Evolutionary conservation across 805 yeast genomes (phyloP), one percentile per base, ranked within the genome.

Genomic region (Yarrowia sp.): DNA sequence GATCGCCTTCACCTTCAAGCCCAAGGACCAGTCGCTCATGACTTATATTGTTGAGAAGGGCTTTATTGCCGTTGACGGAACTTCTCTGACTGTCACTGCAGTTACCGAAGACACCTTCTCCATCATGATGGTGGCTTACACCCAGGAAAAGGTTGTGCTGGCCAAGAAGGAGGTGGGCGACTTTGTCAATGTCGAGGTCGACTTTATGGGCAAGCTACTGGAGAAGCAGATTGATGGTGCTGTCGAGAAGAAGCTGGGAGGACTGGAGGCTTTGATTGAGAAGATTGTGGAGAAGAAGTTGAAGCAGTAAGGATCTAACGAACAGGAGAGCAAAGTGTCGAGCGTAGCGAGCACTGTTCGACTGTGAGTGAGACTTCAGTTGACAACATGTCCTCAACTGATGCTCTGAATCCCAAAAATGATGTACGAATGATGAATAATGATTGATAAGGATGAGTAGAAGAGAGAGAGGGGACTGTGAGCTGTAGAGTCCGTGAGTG

Each of bases 1-100:
- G 0, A 80, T 92, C 40, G 82, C 88, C 3, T 89, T 87, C 76
- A 89, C 91, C 3, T 93, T 94, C 78, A 77, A 85, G 76, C 82
- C 92, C 66, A 81, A 89, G 69, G 95, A 92, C 70, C 72, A 76
- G 19, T 83, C 85, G 61, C 82, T 86, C 68, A 75, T 80, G 49
- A 85, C 85, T 70, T 95, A 88, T 76, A 88, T 95, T 69, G 98
- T 95, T 12, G 96, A 92, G 75, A 95, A 95, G 79, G 99, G 99
- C 4, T 95, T 94, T 74, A 89, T 95, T 68, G 86, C 95, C 33
- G 79, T 95, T 17, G 99, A 95, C 76, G 99, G 99, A 42, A 89
- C 97, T 0, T 91, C 97, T 24, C 82, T 95, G 71, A 95, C 99
- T 0, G 88, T 95, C 12, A 91, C 94, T 0, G 82, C 81, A 33